Conservation (phyloP, 805 yeast species). For the Yamadazyma nakazawae region DNA sequence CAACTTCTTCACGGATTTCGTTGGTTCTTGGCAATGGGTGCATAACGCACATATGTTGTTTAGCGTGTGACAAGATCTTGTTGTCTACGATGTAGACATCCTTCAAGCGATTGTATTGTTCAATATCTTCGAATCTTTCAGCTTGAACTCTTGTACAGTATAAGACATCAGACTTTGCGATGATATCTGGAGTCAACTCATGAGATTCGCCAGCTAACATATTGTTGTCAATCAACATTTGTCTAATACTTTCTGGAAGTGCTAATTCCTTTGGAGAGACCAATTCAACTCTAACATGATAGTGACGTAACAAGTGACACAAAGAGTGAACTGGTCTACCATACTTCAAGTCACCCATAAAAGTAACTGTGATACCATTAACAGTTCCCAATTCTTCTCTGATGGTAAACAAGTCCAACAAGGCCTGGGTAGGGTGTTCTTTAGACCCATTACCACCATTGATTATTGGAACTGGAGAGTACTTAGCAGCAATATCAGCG, state of each 20-base stretch:
- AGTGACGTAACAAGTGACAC: slow-evolving; percentile 83
- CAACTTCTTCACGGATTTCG: slow-evolving; percentile 97
- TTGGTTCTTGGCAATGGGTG: slow-evolving; percentile 98
- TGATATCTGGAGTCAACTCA: slow-evolving; percentile 76
- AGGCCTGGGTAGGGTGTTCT: slow-evolving; percentile 99
- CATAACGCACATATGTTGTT: slow-evolving; percentile 98
- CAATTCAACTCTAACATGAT: slow-evolving; percentile 88
- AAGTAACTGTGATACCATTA: slow-evolving; percentile 95
- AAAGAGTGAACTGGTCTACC: slow-evolving; percentile 99
- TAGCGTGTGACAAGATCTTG: slow-evolving; percentile 84
- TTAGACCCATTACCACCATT: slow-evolving; percentile 98
- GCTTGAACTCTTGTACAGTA: slow-evolving; percentile 98
- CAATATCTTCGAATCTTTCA: slow-evolving; percentile 81
- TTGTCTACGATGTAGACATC: slow-evolving; percentile 91
- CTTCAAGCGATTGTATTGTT: slow-evolving; percentile 82
- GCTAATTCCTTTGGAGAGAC: slow-evolving; percentile 87
- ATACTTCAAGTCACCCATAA: slow-evolving; percentile 97
- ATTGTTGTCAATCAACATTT: slow-evolving; percentile 61
- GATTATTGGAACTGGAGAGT: slow-evolving; percentile 93
- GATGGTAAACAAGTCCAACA: slow-evolving; percentile 93
- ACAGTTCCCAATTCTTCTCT: slow-evolving; percentile 99
- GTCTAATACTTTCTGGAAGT: slow-evolving; percentile 71
- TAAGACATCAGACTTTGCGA: slow-evolving; percentile 87
- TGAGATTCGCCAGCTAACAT: slow-evolving; percentile 73
- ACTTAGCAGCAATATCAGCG: slow-evolving; percentile 92